phyloP scores from a whole-genome alignment of 1,284 basidiomycete species.

The Bondarzewia mesenterica region DNA sequence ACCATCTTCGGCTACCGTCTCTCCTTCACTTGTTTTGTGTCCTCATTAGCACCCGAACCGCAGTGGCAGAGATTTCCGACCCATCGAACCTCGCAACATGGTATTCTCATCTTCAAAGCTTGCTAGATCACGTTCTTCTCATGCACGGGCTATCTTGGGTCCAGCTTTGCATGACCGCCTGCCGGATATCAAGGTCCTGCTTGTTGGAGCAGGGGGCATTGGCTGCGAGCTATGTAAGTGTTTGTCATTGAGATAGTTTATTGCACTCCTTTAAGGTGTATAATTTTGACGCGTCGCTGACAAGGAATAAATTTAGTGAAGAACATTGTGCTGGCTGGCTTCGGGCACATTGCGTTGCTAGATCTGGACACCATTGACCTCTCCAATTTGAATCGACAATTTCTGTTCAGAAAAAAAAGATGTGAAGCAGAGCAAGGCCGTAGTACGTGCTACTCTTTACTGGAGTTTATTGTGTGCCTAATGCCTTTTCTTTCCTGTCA shows the following conservation, averaged over 20 bases:
- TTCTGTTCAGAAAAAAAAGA: slow-evolving; percentile 95
- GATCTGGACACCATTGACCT: slow-evolving; percentile 99
- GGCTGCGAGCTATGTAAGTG: slow-evolving; percentile 90
- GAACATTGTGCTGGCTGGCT: slow-evolving; percentile 90
- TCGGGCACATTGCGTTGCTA: slow-evolving; percentile 86
- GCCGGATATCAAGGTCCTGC: slow-evolving; percentile 64
- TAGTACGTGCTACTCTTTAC: slow-evolving; percentile 36
- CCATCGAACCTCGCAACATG: too few relatives aligned
- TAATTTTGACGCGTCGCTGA: not conserved
- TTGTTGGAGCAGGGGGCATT: slow-evolving; percentile 97
- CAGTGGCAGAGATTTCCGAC: too few relatives aligned
- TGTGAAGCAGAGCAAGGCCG: slow-evolving; percentile 92
- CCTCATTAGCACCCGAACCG: too few relatives aligned
- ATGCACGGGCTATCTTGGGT: slow-evolving; percentile 71
- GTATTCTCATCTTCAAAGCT: too few relatives aligned
- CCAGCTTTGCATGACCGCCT: slow-evolving; percentile 55
- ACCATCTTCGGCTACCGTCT: too few relatives aligned
- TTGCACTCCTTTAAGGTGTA: not conserved
- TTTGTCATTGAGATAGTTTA: too few relatives aligned
- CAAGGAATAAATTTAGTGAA: slow-evolving; percentile 76
- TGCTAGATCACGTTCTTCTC: slow-evolving; percentile 23
- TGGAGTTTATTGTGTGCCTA: slow-evolving; percentile 3
- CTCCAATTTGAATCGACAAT: slow-evolving; percentile 96
- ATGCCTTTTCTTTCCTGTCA: not conserved
- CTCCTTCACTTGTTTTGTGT: too few relatives aligned